phyloP scores from a whole-genome alignment of 306 rosid species.

The Dryas alaskensis region DNA sequence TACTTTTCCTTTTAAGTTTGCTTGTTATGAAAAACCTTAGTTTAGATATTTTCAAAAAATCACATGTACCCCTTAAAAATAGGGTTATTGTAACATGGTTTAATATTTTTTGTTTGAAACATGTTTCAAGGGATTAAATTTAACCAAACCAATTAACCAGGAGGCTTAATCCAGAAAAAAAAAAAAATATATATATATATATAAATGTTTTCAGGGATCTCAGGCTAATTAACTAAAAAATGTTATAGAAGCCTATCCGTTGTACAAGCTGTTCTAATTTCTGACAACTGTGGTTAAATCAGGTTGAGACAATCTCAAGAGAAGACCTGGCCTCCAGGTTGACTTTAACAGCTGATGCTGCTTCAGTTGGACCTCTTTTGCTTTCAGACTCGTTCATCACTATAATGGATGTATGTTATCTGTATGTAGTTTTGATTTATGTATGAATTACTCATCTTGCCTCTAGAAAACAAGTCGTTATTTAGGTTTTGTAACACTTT shows the following conservation, averaged over 20 bases:
- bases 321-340: slow-evolving; percentile 95
- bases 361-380: slow-evolving; percentile 81
- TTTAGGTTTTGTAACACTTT: slow-evolving; percentile 10
- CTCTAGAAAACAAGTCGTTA: not conserved
- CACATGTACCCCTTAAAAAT: too few relatives aligned
- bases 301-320: slow-evolving; percentile 93
- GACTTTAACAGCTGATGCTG: slow-evolving; percentile 82
- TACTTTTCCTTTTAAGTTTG: not conserved
- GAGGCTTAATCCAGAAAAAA: not conserved
- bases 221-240: not conserved
- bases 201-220: not conserved
- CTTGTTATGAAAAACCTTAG: not conserved
- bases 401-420: slow-evolving; percentile 87
- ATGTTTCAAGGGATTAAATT: too few relatives aligned
- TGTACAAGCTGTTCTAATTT: not conserved
- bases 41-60: too few relatives aligned
- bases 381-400: slow-evolving; percentile 85
- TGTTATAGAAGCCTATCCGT: not conserved
- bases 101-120: too few relatives aligned
- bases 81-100: too few relatives aligned
- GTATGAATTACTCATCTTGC: not conserved
- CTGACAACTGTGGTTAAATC: slow-evolving; percentile 19
- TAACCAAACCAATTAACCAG: too few relatives aligned
- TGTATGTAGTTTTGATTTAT: slow-evolving; percentile 20
- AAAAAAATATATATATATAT: not conserved